These are phyloP conservation scores for Lentinula detonsa DNA, from an alignment of 768 basidiomycete genomes.

Conservation along the genomic window DNA sequence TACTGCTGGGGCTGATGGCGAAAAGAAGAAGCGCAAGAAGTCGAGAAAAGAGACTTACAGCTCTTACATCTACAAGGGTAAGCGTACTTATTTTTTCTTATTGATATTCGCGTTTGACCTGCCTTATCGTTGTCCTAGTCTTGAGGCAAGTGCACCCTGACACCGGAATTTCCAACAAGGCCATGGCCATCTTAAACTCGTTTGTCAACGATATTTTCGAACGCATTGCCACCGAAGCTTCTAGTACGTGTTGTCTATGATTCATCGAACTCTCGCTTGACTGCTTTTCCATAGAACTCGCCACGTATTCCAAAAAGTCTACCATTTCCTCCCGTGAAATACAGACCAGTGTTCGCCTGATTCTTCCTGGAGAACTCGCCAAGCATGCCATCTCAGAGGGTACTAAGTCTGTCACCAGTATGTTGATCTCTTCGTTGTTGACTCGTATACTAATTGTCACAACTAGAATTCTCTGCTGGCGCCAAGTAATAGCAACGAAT, in stretches of 20 bases:
- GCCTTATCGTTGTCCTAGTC: constrained; percentile 36
- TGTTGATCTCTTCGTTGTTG: constrained; percentile 13
- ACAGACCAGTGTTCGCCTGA: constrained; percentile 91
- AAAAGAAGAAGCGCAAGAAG: constrained; percentile 53
- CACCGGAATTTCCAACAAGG: constrained; percentile 98
- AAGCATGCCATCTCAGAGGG: constrained; percentile 99
- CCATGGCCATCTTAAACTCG: constrained; percentile 87
- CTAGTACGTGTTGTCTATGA: constrained; percentile 45
- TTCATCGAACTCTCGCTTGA: neutral
- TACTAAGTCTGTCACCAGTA: constrained; percentile 52
- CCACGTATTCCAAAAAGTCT: constrained; percentile 97
- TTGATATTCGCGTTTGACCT: neutral
- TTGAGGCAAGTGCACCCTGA: constrained; percentile 98
- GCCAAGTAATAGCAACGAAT: constrained; percentile 33
- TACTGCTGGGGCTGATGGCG: constrained; percentile 51
- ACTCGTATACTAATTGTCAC: neutral
- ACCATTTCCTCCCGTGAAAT: constrained; percentile 99
- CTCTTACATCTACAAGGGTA: constrained; percentile 93
- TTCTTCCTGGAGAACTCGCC: constrained; percentile 94
- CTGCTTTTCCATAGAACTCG: constrained; percentile 60
- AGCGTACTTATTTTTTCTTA: constrained; percentile 11
- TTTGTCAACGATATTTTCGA: constrained; percentile 96
- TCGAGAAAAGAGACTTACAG: constrained; percentile 84
- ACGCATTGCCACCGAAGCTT: constrained; percentile 85
- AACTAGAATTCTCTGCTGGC: constrained; percentile 53